Percentiles rank a stretch among this genome's conserved stretches.
These are phyloP conservation scores for Zymoseptoria pseudotritici DNA, from an alignment of 2,329 filamentous ascomycete genomes.

Conservation along the genomic window DNA sequence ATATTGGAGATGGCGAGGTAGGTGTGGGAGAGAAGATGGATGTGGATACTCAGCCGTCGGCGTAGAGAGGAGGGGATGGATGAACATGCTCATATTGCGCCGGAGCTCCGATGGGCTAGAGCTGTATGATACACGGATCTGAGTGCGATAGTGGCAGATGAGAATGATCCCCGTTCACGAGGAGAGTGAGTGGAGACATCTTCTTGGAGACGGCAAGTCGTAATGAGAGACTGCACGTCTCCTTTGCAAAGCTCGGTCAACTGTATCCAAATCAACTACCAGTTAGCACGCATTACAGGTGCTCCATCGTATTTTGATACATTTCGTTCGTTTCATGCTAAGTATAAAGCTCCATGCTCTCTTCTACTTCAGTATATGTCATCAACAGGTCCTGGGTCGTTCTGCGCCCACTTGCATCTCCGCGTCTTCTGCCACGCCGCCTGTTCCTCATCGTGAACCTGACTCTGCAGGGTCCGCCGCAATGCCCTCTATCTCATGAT, in stretches of 20 bases:
- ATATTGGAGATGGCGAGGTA: conserved; percentile 60
- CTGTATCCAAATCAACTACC: not conserved
- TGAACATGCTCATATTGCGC: not conserved
- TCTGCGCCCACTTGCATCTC: not conserved
- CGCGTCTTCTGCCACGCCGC: not conserved
- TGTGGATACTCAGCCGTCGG: conserved; percentile 38
- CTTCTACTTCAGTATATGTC: not conserved
- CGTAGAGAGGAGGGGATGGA: not conserved
- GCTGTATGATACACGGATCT: not conserved
- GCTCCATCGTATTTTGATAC: not conserved
- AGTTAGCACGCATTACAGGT: not conserved
- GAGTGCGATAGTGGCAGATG: not conserved
- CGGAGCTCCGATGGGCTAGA: not conserved
- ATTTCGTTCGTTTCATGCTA: not conserved
- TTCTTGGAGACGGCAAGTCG: not conserved
- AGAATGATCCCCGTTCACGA: not conserved
- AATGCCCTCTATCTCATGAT: not conserved
- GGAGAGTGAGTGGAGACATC: not conserved
- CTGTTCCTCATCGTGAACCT: not conserved
- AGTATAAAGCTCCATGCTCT: not conserved
- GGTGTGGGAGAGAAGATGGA: conserved; percentile 58
- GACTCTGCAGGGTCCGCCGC: not conserved
- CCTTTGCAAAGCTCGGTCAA: not conserved
- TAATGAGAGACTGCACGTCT: not conserved
- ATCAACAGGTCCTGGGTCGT: not conserved